A percentile compares a stretch with the other conserved stretches of the same genome.
These are phyloP conservation scores for Penicillium canescens DNA, from an alignment of 495 filamentous ascomycete genomes.

Conservation along the genomic window DNA sequence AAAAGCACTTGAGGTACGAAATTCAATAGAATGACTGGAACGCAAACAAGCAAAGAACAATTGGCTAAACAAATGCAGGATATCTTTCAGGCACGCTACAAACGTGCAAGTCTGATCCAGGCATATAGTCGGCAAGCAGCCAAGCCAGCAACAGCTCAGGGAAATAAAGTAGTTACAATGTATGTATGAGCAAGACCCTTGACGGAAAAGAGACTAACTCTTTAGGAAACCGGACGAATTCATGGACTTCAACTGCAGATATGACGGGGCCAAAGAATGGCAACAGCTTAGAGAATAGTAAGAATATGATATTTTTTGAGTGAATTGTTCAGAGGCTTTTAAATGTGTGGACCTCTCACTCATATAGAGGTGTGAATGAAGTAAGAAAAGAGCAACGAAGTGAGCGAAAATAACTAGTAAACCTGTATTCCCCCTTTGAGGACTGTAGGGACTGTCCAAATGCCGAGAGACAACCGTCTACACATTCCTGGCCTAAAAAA, in stretches of 20 bases:
- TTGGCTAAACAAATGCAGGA: conserved; percentile 2
- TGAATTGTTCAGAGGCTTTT: too few relatives aligned
- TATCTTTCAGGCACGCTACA: conserved; percentile 21
- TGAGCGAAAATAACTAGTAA: too few relatives aligned
- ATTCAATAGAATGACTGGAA: background rate
- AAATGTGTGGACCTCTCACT: too few relatives aligned
- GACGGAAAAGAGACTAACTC: background rate
- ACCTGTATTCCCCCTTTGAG: too few relatives aligned
- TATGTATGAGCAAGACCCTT: background rate
- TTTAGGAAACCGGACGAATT: conserved; percentile 37
- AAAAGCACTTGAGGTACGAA: conserved; percentile 8
- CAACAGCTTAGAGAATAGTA: background rate
- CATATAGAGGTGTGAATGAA: too few relatives aligned
- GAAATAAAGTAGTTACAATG: conserved; percentile 32
- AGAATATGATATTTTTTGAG: background rate
- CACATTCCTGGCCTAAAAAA: too few relatives aligned
- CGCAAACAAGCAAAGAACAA: background rate
- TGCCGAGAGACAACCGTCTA: too few relatives aligned
- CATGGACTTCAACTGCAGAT: conserved; percentile 45
- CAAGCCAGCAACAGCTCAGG: conserved; percentile 30
- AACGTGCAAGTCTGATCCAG: conserved; percentile 24
- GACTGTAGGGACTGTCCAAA: too few relatives aligned
- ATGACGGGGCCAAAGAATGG: conserved; percentile 30
- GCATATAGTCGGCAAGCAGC: conserved; percentile 36
- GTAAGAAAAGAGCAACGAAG: too few relatives aligned